Conservation (phyloP, 2,329 filamentous ascomycete genomes). For the Cercospora sesami region DNA sequence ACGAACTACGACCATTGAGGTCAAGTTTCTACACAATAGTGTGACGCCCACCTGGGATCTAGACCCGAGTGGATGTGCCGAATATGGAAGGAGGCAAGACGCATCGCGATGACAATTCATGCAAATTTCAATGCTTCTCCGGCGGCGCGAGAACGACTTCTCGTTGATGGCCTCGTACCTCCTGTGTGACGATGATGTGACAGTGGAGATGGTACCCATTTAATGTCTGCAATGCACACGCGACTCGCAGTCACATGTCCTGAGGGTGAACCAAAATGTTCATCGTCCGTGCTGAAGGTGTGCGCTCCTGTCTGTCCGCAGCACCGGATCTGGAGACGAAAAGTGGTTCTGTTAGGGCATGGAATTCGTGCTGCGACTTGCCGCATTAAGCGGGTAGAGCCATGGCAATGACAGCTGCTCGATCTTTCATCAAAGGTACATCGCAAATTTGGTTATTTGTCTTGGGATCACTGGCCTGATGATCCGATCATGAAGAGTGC, state of each 20-base stretch:
- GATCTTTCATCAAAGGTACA: not conserved
- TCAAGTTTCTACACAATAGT: not conserved
- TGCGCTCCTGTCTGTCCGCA: not conserved
- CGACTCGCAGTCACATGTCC: not conserved
- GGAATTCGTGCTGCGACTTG: slow-evolving; percentile 38
- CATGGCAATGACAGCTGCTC: slow-evolving; percentile 30
- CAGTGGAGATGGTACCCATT: not conserved
- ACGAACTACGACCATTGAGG: not conserved
- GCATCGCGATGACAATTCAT: not conserved
- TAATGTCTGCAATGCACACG: not conserved
- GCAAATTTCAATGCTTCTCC: not conserved
- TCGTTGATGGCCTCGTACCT: not conserved
- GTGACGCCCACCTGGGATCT: not conserved
- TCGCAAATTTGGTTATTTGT: not conserved
- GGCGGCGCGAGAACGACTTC: not conserved
- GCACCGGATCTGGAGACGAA: not conserved
- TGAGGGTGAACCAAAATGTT: not conserved
- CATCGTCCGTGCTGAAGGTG: not conserved
- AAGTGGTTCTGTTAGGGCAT: not conserved
- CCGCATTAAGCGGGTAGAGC: slow-evolving; percentile 49
- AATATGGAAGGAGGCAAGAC: not conserved
- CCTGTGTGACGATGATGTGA: not conserved
- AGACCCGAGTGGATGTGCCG: not conserved
- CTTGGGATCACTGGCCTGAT: not conserved
- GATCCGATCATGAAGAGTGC: not conserved